Base-by-base conservation (phyloP, 192 early-diverging fungal genomes). In the Coemansia sp. region DNA sequence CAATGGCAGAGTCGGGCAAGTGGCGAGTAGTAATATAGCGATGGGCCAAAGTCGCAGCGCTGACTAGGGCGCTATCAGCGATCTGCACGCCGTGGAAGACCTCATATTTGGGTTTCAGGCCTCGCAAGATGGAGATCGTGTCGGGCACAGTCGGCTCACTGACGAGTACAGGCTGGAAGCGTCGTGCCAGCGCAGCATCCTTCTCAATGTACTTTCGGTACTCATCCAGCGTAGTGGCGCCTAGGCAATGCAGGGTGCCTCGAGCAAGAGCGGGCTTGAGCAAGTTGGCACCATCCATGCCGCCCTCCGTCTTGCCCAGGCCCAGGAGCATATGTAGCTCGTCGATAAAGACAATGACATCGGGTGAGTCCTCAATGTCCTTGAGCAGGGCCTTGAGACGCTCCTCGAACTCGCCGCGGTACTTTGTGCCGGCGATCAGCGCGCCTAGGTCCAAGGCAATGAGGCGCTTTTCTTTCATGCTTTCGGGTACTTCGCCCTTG, bases 1-100 rank as follows among this genome's bases (percentile, higher is more conserved):
- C 92, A 56, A 93, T 93, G 15, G 92, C 92, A 56, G 92, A 92
- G 76, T 93, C 92, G 0, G 92, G 92, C 45, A 92, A 70, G 66
- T 88, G 90, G 1, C 90, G 80, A 24, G 87, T 84, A 2, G 88
- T 87, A 37, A 93, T 87, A 62, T 92, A 93, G 40, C 92, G 87
- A 63, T 93, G 87, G 10, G 88, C 86, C 49, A 89, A 84, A 29
- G 87, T 86, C 0, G 90, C 91, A 7, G 92, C 91, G 4, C 85
- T 84, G 3, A 92, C 86, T 5, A 93, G 61, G 7, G 92, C 89
- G 50, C 86, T 84, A 52, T 93, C 92, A 2, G 86, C 85, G 55
- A 93, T 90, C 56, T 87, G 87, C 27, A 93, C 90, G 62, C 90
- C 92, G 60, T 93, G 90, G 60, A 92, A 87, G 18, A 87, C 87